phyloP scores from a whole-genome alignment of 2,329 filamentous ascomycete genomes.

The Aureobasidium musti region DNA sequence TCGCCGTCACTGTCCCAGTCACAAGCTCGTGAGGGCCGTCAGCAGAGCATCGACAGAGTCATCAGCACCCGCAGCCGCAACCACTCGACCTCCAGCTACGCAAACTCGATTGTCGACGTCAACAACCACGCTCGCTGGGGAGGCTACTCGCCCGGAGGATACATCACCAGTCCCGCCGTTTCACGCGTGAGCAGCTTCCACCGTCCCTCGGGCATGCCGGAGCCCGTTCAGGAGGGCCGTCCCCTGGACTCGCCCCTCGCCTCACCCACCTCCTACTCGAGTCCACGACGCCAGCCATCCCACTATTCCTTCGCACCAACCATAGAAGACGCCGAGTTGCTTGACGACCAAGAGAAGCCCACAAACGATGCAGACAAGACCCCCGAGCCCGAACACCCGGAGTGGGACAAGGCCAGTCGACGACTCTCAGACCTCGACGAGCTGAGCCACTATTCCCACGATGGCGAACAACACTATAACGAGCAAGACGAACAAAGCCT shows the following conservation, averaged over 20 bases:
- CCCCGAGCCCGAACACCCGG: constrained; percentile 14
- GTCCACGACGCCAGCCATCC: constrained; percentile 29
- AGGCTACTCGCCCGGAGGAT: constrained; percentile 69
- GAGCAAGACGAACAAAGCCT: constrained; percentile 12
- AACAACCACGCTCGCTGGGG: constrained; percentile 67
- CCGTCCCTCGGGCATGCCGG: constrained; percentile 40
- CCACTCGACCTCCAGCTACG: constrained; percentile 47
- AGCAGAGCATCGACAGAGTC: constrained; percentile 15
- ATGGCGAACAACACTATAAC: not conserved
- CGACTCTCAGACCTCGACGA: constrained; percentile 11
- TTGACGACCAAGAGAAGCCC: not conserved
- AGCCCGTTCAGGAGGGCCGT: constrained; percentile 42
- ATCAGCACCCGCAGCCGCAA: constrained; percentile 43
- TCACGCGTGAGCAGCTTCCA: constrained; percentile 43
- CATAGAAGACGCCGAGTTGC: constrained; percentile 23
- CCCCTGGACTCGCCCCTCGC: constrained; percentile 42
- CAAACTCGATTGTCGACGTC: constrained; percentile 67
- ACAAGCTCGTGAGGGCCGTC: not conserved
- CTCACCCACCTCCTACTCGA: constrained; percentile 26
- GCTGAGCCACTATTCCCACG: constrained; percentile 20
- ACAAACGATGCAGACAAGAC: constrained; percentile 12
- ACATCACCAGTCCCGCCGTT: constrained; percentile 66
- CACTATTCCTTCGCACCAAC: constrained; percentile 30
- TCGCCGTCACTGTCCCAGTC: not conserved
- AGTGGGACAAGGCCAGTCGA: constrained; percentile 17